phyloP scores from a whole-genome alignment of 768 basidiomycete species.

The Leccinum broughii region DNA sequence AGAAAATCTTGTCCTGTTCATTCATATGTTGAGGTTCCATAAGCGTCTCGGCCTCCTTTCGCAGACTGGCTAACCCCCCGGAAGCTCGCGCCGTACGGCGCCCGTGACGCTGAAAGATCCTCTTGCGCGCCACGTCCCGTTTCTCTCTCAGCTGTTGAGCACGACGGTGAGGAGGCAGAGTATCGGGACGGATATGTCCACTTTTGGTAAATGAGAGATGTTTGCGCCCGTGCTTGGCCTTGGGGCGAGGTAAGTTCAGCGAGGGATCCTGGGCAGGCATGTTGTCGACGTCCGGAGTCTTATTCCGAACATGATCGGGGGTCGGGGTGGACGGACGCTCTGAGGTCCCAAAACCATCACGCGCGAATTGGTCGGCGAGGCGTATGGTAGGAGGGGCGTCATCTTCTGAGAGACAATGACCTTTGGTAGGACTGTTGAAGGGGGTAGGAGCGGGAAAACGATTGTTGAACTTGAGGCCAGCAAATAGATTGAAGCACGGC shows the following conservation, averaged over 20 bases:
- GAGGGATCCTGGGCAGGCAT: neutral
- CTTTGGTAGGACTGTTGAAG: conserved; percentile 18
- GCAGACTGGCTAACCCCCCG: conserved; percentile 9
- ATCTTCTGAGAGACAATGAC: neutral
- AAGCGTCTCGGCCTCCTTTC: conserved; percentile 14
- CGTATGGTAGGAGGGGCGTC: conserved; percentile 11
- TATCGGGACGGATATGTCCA: neutral
- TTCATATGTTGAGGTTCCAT: conserved; percentile 21
- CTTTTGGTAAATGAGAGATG: conserved; percentile 10
- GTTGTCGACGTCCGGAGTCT: neutral
- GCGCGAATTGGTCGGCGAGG: conserved; percentile 7
- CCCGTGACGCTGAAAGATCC: neutral
- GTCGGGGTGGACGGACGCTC: neutral
- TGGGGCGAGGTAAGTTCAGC: conserved; percentile 3
- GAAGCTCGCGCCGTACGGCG: conserved; percentile 2
- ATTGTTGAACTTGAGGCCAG: conserved; percentile 8
- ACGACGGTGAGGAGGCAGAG: conserved; percentile 7
- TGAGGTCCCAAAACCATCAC: neutral
- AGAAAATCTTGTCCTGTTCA: conserved; percentile 26
- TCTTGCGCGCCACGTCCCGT: conserved; percentile 7
- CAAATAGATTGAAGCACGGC: conserved; percentile 24
- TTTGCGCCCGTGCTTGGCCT: conserved; percentile 18
- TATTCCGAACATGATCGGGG: neutral
- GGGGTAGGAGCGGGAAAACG: conserved; percentile 21
- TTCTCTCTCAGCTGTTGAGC: conserved; percentile 8